Evolutionary conservation across 306 rosid species (phyloP), one percentile per base, ranked within the genome.

Genomic region (Lotus japonicus): DNA sequence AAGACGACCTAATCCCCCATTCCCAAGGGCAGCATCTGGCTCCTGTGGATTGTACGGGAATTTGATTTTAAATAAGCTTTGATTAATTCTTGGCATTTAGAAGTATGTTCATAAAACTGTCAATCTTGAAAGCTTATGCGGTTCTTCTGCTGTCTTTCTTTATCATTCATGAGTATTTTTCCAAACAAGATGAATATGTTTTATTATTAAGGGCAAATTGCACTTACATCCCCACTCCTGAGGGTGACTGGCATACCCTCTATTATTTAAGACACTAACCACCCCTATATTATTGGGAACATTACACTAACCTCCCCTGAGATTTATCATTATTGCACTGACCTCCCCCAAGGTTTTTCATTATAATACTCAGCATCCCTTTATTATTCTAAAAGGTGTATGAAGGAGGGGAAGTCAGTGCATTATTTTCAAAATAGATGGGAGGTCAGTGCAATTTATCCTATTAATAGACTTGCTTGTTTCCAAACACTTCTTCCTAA

Each of bases 1-100:
- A n/a, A n/a, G n/a, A n/a, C n/a, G 83, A 38, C 97, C 98, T 62
- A 94, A 86, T 66, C 97, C 98, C 18, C 98, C 97, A 50, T 94
- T 94, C 70, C 98, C 98, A 53, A 94, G 97, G 19, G 98, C 98
- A 62, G 96, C 95, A 84, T 94, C 97, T 23, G 96, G 96, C 79
- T 94, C 98, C 98, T 92, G 80, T 35, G 57, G 68, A 72, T 60
- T 13, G 21, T 39, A 31, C 5, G 28, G 39, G 41, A 74, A 64
- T 48, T 28, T 23, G 9, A 45, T 59, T 73, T 66, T 48, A 48
- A 46, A 58, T 48, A 41, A 55, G n/a, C 17, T 58, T 43, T 9
- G 46, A 53, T 45, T 57, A 18, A 53, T 61, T 48, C 41, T 54
- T 59, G 53, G 70, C 43, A 67, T 38, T 58, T 64, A 49, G 70